Evolutionary conservation across 2,329 filamentous ascomycete genomes (phyloP).

Genomic region (Venturia effusa): DNA sequence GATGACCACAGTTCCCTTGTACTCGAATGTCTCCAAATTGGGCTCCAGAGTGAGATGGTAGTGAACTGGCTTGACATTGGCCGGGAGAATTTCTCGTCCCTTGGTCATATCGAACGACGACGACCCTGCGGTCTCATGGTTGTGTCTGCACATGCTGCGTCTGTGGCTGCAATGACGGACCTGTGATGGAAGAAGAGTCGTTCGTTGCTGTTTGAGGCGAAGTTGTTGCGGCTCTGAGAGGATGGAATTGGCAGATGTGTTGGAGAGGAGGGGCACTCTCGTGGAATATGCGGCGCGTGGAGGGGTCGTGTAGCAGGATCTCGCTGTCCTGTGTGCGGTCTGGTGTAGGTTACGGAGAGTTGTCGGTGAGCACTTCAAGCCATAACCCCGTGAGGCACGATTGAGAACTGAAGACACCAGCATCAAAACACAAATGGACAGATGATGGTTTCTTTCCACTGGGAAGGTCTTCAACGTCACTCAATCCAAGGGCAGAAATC

Average conservation of each 20-base stretch:
- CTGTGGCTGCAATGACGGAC: constrained; percentile 2
- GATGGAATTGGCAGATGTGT: neutral
- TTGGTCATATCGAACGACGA: neutral
- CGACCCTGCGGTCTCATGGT: neutral
- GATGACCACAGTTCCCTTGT: constrained; percentile 73
- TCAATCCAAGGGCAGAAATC: neutral
- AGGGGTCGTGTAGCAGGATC: neutral
- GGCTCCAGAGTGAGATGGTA: constrained; percentile 90
- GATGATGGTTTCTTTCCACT: neutral
- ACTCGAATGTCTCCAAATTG: constrained; percentile 78
- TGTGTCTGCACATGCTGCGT: constrained; percentile 9
- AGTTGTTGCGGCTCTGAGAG: neutral
- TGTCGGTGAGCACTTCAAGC: neutral
- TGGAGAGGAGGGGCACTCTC: neutral
- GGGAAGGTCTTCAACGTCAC: neutral
- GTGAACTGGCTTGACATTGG: constrained; percentile 84
- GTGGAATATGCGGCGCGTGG: neutral
- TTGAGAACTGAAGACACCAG: neutral
- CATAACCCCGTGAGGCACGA: neutral
- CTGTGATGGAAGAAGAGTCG: constrained; percentile 12
- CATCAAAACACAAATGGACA: neutral
- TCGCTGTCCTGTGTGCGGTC: neutral
- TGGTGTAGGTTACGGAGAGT: neutral
- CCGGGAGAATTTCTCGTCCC: constrained; percentile 74
- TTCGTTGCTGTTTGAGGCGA: constrained; percentile 12